Percentiles rank a stretch among this genome's conserved stretches.
phyloP scores from a whole-genome alignment of 768 basidiomycete genomes.

The Boletus sp. region DNA sequence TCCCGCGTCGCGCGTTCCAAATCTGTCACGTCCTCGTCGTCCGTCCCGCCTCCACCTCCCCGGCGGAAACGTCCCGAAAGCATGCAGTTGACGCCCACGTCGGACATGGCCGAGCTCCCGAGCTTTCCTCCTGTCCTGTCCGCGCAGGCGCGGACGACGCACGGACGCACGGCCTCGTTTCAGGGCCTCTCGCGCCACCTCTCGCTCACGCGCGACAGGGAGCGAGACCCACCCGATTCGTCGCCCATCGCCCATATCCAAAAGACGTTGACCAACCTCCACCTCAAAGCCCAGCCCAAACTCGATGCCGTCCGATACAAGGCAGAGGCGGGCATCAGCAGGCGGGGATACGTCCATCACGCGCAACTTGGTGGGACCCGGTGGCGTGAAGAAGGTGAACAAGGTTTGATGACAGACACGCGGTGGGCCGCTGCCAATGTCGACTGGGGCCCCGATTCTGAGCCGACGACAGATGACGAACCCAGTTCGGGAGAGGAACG shows the following conservation, averaged over 20 bases:
- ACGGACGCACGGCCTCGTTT: constrained; percentile 19
- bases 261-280: constrained; percentile 39
- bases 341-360: constrained; percentile 53
- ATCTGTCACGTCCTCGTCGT: constrained; percentile 43
- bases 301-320: constrained; percentile 66
- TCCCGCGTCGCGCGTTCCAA: constrained; percentile 50
- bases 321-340: constrained; percentile 64
- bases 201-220: constrained; percentile 32
- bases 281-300: constrained; percentile 45
- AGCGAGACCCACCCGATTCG: constrained; percentile 18
- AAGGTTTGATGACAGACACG: constrained; percentile 37
- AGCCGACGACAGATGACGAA: constrained; percentile 27
- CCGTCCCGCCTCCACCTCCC: constrained; percentile 42
- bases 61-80: constrained; percentile 61
- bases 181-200: constrained; percentile 37
- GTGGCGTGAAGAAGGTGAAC: constrained; percentile 35
- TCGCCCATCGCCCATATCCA: constrained; percentile 42
- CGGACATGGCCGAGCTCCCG: constrained; percentile 15
- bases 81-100: constrained; percentile 42
- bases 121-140: constrained; percentile 1
- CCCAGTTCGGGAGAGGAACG: constrained; percentile 20
- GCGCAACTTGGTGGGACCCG: constrained; percentile 21
- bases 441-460: constrained; percentile 18
- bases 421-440: constrained; percentile 30
- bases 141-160: constrained; percentile 8